phyloP scores from a whole-genome alignment of 345 rosid genomes.

The Aegle marmelos region DNA sequence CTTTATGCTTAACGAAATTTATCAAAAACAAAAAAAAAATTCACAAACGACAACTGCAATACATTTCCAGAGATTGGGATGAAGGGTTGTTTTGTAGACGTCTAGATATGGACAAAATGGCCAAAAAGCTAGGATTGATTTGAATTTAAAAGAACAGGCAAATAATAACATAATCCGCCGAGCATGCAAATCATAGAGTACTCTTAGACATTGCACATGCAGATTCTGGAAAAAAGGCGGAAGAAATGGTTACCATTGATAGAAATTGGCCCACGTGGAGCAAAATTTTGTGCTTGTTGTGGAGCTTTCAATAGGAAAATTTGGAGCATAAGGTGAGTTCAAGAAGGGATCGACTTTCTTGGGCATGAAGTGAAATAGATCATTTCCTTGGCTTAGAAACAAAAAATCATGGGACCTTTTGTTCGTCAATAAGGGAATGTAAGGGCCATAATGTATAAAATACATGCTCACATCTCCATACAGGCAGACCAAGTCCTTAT shows the following conservation, averaged over 20 bases:
- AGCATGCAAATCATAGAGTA: neutral
- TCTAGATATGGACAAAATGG: neutral
- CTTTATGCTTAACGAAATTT: too few species aligned
- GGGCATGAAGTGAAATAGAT: neutral
- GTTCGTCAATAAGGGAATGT: neutral
- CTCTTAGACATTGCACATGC: neutral
- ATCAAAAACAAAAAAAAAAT: too few species aligned
- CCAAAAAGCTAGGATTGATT: neutral
- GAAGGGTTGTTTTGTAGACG: neutral
- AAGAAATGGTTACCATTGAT: neutral
- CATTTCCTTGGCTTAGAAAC: conserved; percentile 7
- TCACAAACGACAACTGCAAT: neutral
- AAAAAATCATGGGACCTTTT: conserved; percentile 22
- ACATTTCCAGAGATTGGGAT: neutral
- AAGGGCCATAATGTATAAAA: conserved; percentile 18
- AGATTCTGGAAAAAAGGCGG: neutral
- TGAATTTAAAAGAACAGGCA: neutral
- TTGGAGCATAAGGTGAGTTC: neutral
- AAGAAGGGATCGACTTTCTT: neutral
- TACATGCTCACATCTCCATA: neutral
- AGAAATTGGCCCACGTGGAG: neutral
- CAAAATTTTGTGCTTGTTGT: neutral
- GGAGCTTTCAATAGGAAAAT: neutral
- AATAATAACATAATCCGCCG: neutral
- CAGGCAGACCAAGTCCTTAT: neutral